Conservation (phyloP, 192 early-diverging fungal species). For the Cetraspora pellucida region DNA sequence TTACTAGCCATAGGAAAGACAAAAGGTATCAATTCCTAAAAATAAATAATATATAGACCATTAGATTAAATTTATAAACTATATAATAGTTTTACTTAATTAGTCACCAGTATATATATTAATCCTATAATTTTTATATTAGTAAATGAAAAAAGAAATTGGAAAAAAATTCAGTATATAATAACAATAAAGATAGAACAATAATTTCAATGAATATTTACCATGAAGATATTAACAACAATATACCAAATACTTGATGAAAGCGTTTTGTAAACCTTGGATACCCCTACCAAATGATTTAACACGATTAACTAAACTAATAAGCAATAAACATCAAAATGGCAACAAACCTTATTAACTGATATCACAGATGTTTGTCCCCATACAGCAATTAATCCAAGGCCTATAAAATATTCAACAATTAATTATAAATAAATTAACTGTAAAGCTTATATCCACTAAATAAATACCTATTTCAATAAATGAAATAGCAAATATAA, state of each 20-base stretch:
- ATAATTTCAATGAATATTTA: neutral
- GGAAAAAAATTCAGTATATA: too few species aligned
- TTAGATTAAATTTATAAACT: too few species aligned
- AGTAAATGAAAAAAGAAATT: neutral
- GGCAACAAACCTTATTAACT: neutral
- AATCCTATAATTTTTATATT: neutral
- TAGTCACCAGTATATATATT: conserved; percentile 5
- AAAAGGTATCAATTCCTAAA: conserved; percentile 7
- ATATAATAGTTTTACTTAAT: too few species aligned
- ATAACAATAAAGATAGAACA: neutral
- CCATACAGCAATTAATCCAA: conserved; percentile 25
- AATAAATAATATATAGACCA: too few species aligned
- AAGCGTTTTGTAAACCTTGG: conserved; percentile 28
- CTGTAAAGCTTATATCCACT: too few species aligned
- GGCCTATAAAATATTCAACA: neutral
- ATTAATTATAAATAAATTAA: too few species aligned
- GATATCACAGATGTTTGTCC: conserved; percentile 1
- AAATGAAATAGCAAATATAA: conserved; percentile 18
- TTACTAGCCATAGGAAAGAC: neutral
- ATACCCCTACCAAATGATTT: neutral
- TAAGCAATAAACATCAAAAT: too few species aligned
- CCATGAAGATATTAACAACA: conserved; percentile 17
- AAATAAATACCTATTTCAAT: neutral
- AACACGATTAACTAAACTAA: too few species aligned
- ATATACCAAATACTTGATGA: conserved; percentile 9